Percentiles rank a stretch among this genome's conserved stretches.
Conservation (phyloP, 352 stramenopile species). For the Pythium folliculosum region DNA sequence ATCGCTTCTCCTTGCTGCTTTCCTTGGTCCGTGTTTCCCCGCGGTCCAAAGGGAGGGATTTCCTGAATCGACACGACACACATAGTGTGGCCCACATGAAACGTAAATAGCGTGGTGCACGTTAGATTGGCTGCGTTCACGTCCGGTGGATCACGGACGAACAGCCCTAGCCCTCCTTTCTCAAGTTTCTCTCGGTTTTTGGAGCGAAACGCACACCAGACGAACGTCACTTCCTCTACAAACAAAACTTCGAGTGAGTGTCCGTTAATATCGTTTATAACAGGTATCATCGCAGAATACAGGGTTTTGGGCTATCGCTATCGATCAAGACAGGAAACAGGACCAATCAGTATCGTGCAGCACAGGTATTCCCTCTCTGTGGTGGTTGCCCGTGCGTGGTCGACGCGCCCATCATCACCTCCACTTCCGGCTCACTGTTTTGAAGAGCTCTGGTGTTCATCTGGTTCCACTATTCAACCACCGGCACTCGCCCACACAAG, state of each 20-base stretch:
- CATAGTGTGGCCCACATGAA: constrained; percentile 25
- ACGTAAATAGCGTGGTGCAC: constrained; percentile 12
- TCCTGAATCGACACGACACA: not conserved
- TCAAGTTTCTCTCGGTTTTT: not conserved
- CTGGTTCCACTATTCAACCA: constrained; percentile 10
- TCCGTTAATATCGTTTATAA: not conserved
- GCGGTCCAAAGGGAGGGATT: too few species aligned
- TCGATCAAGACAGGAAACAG: not conserved
- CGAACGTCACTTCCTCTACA: constrained; percentile 6
- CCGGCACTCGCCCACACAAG: constrained; percentile 9
- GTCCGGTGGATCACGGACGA: too few species aligned
- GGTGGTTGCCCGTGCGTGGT: not conserved
- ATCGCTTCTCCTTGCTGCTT: constrained; percentile 7
- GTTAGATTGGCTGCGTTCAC: too few species aligned
- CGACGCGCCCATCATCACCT: not conserved
- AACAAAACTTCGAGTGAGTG: not conserved
- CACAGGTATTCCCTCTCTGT: constrained; percentile 10
- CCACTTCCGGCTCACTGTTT: not conserved
- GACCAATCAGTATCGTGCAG: not conserved
- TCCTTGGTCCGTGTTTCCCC: not conserved
- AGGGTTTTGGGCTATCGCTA: not conserved
- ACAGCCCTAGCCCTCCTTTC: constrained; percentile 25
- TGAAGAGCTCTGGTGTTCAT: constrained; percentile 13
- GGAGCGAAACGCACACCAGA: constrained; percentile 25
- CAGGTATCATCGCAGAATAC: not conserved